Base-by-base conservation (phyloP, 2,329 filamentous ascomycete genomes). In the Apiospora marii region DNA sequence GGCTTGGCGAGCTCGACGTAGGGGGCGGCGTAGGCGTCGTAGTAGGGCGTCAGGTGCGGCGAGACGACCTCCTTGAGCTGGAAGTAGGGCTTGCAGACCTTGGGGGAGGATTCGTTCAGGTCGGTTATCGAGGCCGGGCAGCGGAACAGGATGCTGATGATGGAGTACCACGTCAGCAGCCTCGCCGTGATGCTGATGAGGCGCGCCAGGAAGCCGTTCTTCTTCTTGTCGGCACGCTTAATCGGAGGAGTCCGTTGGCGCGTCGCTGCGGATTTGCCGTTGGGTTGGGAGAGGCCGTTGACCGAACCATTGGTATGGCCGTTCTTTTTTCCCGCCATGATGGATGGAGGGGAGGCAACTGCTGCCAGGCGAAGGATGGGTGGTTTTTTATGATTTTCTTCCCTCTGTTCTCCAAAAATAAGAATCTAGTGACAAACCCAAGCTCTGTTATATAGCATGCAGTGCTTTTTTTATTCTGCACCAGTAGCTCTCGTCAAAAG, bases 31-130 rank as follows among this genome's bases (percentile, higher is more conserved):
- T 98, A 97, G 72, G 89, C 83, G 76, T 96, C 86, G 82, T 98
- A 98, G 83, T 97, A 97, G 3, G 95, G 96, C 77, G 92, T 87
- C 44, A 97, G 79, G 81, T 96, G 92, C 4, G 96, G 96, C 37
- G 90, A 84, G 73, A 95, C 85, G 72, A 84, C 79, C 27, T 87
- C 83, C 87, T 91, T 85, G 85, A 91, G 77, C 84, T 91, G 83
- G 85, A 92, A 88, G 87, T 98, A 98, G 13, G 93, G 92, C 79
- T 92, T 92, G 88, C 96, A 99, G 74, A 98, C 89, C 75, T 85
- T 88, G 0, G 95, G 93, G 1, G 94, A 93, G 43, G 87, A 84
- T 37, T 92, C 89, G 77, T 90, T 89, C 78, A 96, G 89, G 37
- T 90, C 87, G 41, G 92, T 88, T 73, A 92, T 83, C 12, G 89